Conservation (phyloP, 2,329 filamentous ascomycete genomes). For the Coniosporium tulheliwenetii region DNA sequence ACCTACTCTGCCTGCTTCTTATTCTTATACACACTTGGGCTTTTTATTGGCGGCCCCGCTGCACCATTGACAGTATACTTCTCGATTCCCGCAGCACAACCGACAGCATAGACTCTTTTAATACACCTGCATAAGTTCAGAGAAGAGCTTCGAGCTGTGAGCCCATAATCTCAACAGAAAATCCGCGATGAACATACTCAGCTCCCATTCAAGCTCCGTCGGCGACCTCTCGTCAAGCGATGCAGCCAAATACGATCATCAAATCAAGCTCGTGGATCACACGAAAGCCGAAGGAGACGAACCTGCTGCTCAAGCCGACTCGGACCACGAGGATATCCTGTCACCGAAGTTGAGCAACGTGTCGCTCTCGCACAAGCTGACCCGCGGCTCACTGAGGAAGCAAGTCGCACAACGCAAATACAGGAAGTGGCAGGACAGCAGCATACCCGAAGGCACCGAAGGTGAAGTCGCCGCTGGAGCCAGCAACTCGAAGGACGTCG, state of each 20-base stretch:
- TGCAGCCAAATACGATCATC: constrained; percentile 48
- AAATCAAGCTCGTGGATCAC: constrained; percentile 52
- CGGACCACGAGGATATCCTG: background rate
- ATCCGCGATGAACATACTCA: constrained; percentile 1
- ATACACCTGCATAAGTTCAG: too few species aligned
- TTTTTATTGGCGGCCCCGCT: too few species aligned
- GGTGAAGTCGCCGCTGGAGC: background rate
- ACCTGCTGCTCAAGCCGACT: constrained; percentile 4
- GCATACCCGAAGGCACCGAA: background rate
- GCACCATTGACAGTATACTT: too few species aligned
- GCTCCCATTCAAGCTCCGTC: background rate
- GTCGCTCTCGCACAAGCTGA: background rate
- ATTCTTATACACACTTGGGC: too few species aligned
- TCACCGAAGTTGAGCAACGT: background rate
- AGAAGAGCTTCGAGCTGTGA: too few species aligned
- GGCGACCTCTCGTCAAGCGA: constrained; percentile 6
- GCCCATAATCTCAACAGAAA: background rate
- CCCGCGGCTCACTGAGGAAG: constrained; percentile 12
- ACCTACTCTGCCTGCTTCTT: too few species aligned
- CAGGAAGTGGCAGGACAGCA: constrained; percentile 13
- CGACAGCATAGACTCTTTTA: too few species aligned
- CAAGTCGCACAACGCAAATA: constrained; percentile 17
- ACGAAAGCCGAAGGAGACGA: constrained; percentile 24
- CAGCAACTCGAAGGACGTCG: too few species aligned
- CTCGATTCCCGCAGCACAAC: too few species aligned